These are phyloP conservation scores for Spiromastix sp. DNA, from an alignment of 2,329 filamentous ascomycete genomes.

Conservation along the genomic window DNA sequence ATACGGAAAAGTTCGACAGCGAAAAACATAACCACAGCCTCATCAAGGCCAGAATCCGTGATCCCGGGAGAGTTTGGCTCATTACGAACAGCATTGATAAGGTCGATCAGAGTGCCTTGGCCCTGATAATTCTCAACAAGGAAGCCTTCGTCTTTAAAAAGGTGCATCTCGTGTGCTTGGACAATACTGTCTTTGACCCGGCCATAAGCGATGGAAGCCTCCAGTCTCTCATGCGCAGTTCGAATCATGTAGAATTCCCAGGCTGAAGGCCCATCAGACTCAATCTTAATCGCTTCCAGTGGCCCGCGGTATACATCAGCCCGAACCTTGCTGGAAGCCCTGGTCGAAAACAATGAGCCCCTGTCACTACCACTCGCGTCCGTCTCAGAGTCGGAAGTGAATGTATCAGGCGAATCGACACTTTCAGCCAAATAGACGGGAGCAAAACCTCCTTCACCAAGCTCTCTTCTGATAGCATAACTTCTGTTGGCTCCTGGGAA, in stretches of 20 bases:
- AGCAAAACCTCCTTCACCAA: slow-evolving; percentile 88
- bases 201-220: slow-evolving; percentile 43
- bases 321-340: slow-evolving; percentile 11
- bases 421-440: slow-evolving; percentile 86
- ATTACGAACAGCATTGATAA: slow-evolving; percentile 74
- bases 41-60: slow-evolving; percentile 65
- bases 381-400: slow-evolving; percentile 22
- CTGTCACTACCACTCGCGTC: slow-evolving; percentile 37
- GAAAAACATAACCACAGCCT: slow-evolving; percentile 90
- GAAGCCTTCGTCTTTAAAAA: slow-evolving; percentile 84
- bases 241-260: slow-evolving; percentile 99
- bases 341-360: slow-evolving; percentile 42
- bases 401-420: slow-evolving; percentile 44
- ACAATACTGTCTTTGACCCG: slow-evolving; percentile 70
- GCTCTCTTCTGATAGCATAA: slow-evolving; percentile 73
- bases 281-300: slow-evolving; percentile 89
- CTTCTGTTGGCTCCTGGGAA: slow-evolving; percentile 55
- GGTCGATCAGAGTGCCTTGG: slow-evolving; percentile 87
- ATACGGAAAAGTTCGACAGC: slow-evolving; percentile 82
- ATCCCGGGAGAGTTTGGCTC: slow-evolving; percentile 45
- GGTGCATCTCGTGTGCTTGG: slow-evolving; percentile 77
- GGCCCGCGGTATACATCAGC: slow-evolving; percentile 36
- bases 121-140: slow-evolving; percentile 78
- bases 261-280: slow-evolving; percentile 64
- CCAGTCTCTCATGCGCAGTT: slow-evolving; percentile 65